Evolutionary conservation across 1,284 basidiomycete species (phyloP), one percentile per base, ranked within the genome.

Genomic region (Golubevia pallescens): DNA sequence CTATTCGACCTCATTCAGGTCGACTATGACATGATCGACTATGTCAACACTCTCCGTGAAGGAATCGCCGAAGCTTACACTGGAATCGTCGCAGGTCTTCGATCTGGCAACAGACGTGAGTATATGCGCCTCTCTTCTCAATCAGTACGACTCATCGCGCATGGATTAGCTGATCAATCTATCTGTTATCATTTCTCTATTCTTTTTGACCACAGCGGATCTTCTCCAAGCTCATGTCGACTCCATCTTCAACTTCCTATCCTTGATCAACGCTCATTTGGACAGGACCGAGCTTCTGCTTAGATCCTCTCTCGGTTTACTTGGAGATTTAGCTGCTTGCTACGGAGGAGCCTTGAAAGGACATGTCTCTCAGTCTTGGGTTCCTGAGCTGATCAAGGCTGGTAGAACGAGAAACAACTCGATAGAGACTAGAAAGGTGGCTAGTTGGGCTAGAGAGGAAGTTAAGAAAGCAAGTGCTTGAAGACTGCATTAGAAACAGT

Each of bases 61-160:
- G 94, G 94, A 56, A 97, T 99, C 73, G 88, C 97, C 53, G 97
- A 99, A 86, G 95, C 96, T 2, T 98, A 97, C 82, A 95, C 93
- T 7, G 95, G 97, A 58, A 93, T 98, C 71, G 91, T 97, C 67
- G 92, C 93, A 57, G 95, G 93, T 5, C 88, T 97, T 84, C 94
- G 95, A 87, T 90, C 91, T 71, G 92, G 92, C 3, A 90, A 92
- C 51, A 92, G 93, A 86, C 88, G 92, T 92, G 78, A 67, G 87
- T 85, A 13, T 24, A 42, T 19, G 24, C 20, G n/a, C 14, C 38
- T 66, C 19, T 64, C 51, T 0, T 23, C n/a, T 55, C 53, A 56
- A 8, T 52, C 10, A 2, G 19, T 16, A 21, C 2, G n/a, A n/a
- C n/a, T n/a, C n/a, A n/a, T n/a, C n/a, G n/a, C n/a, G n/a, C n/a